Evolutionary conservation across 2,329 filamentous ascomycete species (phyloP).

Genomic region (Coniochaeta hoffmannii): DNA sequence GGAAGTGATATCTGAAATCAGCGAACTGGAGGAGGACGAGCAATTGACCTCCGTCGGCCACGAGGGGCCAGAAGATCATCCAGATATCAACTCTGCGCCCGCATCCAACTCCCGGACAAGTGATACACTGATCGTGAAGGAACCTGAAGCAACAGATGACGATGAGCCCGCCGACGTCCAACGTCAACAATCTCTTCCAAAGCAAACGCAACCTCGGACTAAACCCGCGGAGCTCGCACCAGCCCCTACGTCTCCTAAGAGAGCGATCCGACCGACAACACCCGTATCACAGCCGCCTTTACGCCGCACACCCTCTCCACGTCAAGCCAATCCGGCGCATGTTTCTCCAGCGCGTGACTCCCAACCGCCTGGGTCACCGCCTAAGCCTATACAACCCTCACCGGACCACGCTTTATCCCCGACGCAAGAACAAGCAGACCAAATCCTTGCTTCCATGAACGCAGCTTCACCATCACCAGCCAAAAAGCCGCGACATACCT

Average conservation of each 20-base stretch:
- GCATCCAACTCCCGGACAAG: neutral
- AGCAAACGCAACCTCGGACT: neutral
- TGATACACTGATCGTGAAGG: neutral
- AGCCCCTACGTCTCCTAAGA: neutral
- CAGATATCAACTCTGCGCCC: neutral
- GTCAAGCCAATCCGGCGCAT: neutral
- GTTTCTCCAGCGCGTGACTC: neutral
- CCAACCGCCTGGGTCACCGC: neutral
- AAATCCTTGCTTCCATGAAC: constrained; percentile 48
- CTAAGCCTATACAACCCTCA: neutral
- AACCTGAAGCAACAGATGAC: neutral
- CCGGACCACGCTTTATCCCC: constrained; percentile 24
- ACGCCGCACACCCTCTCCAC: neutral
- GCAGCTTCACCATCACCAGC: constrained; percentile 49
- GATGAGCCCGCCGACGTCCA: no score
- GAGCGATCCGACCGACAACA: neutral
- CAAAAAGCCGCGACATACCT: constrained; percentile 46
- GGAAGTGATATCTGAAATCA: constrained; percentile 40
- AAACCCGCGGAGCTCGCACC: neutral
- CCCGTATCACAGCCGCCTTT: neutral
- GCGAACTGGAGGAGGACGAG: constrained; percentile 43
- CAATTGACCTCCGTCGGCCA: neutral
- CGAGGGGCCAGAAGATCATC: neutral
- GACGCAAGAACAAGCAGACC: constrained; percentile 45
- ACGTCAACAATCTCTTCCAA: neutral